Evolutionary conservation across 805 yeast genomes (phyloP), one percentile per base, ranked within the genome.

Genomic region (Cyberlindnera xishuangbannaensis): DNA sequence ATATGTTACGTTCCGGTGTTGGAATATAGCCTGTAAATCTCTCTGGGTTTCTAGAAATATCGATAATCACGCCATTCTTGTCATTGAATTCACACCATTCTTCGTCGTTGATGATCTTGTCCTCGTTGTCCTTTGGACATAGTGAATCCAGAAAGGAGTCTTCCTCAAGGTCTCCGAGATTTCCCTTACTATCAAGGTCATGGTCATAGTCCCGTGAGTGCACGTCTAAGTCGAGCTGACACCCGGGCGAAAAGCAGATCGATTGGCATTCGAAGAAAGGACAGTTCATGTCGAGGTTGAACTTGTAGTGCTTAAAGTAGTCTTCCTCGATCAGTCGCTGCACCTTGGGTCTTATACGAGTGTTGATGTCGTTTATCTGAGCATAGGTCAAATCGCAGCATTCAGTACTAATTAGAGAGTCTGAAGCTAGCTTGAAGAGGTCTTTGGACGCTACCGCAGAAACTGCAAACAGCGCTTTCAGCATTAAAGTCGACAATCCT

Each of bases 1-100:
- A 92, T 29, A 92, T 85, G 53, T 82, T 86, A 45, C 80, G 76
- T 15, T 96, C 85, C 51, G 92, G 95, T 31, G 79, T 76, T 19
- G 98, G 98, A 20, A 87, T 83, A 53, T 92, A 92, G 0, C 98
- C 98, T 0, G 98, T 94, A 62, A 84, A 92, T 50, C 97, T 69
- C 59, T 92, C 99, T 1, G 95, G 96, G 53, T 94, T 94, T 34
- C 83, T 84, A 15, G 80, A 67, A 36, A 92, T 69, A 50, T 88
- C 86, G 18, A 92, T 95, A 48, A 81, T 80, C 2, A 86, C 96
- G 34, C 87, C 78, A 40, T 77, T 71, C 47, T 76, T 75, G 45
- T 71, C 73, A 48, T 77, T 84, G 24, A 78, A 60, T 52, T 78
- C 83, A 51, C 84, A 78, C 61, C 81, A 83, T 49, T 80, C 84